Conservation (phyloP, 176 grass and related monocot genomes). For the Urochloa ruziziensis region DNA sequence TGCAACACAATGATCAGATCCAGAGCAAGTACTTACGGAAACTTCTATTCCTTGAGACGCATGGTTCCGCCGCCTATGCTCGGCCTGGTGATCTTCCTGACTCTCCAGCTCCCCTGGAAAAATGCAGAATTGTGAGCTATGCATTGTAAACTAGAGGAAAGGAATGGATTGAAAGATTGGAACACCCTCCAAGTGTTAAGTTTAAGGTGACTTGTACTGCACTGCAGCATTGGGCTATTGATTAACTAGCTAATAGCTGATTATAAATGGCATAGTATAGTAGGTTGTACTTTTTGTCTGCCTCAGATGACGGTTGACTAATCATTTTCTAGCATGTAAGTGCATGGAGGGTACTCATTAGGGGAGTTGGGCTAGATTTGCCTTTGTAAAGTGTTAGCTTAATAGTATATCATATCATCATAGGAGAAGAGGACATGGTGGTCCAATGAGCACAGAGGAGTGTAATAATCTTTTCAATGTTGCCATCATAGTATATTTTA, state of each 20-base stretch:
- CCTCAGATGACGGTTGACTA: constrained; percentile 1
- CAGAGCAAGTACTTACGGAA: constrained; percentile 19
- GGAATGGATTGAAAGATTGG: background rate
- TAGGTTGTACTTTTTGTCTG: background rate
- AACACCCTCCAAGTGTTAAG: constrained; percentile 1
- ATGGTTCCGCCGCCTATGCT: constrained; percentile 1
- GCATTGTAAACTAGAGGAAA: background rate
- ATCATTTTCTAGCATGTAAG: constrained; percentile 28
- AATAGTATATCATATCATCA: background rate
- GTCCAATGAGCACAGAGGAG: background rate
- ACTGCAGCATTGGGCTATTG: background rate
- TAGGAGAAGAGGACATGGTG: background rate
- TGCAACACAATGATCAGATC: constrained; percentile 32
- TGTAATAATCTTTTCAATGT: background rate
- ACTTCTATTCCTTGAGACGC: background rate
- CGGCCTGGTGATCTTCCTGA: constrained; percentile 44
- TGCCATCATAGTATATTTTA: background rate
- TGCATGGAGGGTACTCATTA: constrained; percentile 19
- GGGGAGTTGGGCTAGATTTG: background rate
- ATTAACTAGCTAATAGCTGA: background rate
- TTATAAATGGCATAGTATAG: background rate
- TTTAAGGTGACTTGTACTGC: background rate
- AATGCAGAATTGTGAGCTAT: constrained; percentile 12
- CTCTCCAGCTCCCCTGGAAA: constrained; percentile 48
- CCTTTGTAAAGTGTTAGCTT: constrained; percentile 1